phyloP scores from a whole-genome alignment of 2,329 filamentous ascomycete genomes.

The Ascochyta clinopodiicola region DNA sequence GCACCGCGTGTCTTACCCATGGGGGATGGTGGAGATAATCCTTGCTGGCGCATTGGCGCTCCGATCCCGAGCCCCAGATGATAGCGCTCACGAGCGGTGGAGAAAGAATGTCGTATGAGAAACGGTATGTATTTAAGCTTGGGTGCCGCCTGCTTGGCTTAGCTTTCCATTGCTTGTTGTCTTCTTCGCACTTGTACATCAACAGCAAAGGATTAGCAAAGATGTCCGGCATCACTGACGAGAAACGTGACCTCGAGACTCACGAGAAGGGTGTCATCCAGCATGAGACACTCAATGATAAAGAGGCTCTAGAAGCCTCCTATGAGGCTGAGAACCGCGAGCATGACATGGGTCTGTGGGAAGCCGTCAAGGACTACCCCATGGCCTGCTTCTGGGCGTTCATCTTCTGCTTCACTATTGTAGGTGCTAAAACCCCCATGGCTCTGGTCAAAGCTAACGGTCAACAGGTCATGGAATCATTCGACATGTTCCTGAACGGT shows the following conservation, averaged over 20 bases:
- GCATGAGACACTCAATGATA: slow-evolving; percentile 30
- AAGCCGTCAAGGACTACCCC: slow-evolving; percentile 60
- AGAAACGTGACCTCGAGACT: slow-evolving; percentile 12
- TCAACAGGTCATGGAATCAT: slow-evolving; percentile 67
- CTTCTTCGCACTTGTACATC: slow-evolving; percentile 16
- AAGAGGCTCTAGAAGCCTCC: slow-evolving; percentile 46
- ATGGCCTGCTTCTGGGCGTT: slow-evolving; percentile 63
- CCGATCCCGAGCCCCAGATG: slow-evolving; percentile 7
- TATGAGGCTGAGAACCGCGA: slow-evolving; percentile 63
- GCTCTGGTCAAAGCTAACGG: slow-evolving; percentile 1
- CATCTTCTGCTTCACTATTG: slow-evolving; percentile 62
- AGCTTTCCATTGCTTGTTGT: slow-evolving; percentile 17
- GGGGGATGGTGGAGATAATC: slow-evolving; percentile 5
- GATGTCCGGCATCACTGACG: slow-evolving; percentile 17
- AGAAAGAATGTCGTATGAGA: not conserved
- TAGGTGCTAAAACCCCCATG: slow-evolving; percentile 28
- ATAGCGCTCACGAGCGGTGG: not conserved
- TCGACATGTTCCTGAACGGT: slow-evolving; percentile 66
- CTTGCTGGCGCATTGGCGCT: slow-evolving; percentile 3
- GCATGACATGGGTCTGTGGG: slow-evolving; percentile 56
- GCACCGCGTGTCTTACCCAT: slow-evolving; percentile 9
- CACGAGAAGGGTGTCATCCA: slow-evolving; percentile 19
- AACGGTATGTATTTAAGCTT: slow-evolving; percentile 19
- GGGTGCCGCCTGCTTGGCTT: slow-evolving; percentile 5
- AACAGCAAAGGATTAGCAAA: slow-evolving; percentile 6